Base-by-base conservation (phyloP, 805 yeast genomes). In the Hanseniaspora mollemarum region DNA sequence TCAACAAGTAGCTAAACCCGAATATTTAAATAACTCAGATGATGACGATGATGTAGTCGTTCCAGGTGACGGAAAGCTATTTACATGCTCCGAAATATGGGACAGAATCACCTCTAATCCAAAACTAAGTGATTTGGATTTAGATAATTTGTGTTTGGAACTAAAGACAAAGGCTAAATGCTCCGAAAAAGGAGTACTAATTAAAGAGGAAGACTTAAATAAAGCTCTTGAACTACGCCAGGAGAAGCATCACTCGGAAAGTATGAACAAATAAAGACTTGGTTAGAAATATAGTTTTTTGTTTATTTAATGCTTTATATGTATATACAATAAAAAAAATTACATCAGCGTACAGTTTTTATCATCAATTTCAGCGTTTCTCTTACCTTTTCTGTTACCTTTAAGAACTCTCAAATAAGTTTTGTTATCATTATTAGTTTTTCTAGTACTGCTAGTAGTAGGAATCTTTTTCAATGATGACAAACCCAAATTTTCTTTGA, bases 61-160 rank as follows among this genome's bases (percentile, higher is more conserved):
- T 5, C 76, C 82, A 4, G 82, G 77, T 8, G 82, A 79, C 52
- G 67, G 66, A 16, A 71, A 75, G 13, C 62, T 78, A 57, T 67
- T 83, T 67, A 78, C 78, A 60, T 92, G 98, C 66, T 77, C 94
- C 0, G 96, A 87, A 58, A 82, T 90, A 15, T 92, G 98, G 98
- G 97, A 90, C 65, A 76, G 97, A 61, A 83, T 92, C 35, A 84
- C 96, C 1, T 67, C 92, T 21, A 97, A 92, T 71, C 97, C 98
- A 31, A 78, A 83, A 62, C 92, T 88, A 65, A 79, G 92, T 4
- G 96, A 88, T 54, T 72, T 92, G 49, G 98, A 92, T 65, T 88
- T 92, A 56, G 96, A 90, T 62, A 94, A 95, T 2, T 74, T 92
- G 63, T 92, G 98, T 73, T 63, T 69, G 40, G 98, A 92, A 68